Conservation (phyloP, 345 rosid species). For the Odontarrhena argentea region DNA sequence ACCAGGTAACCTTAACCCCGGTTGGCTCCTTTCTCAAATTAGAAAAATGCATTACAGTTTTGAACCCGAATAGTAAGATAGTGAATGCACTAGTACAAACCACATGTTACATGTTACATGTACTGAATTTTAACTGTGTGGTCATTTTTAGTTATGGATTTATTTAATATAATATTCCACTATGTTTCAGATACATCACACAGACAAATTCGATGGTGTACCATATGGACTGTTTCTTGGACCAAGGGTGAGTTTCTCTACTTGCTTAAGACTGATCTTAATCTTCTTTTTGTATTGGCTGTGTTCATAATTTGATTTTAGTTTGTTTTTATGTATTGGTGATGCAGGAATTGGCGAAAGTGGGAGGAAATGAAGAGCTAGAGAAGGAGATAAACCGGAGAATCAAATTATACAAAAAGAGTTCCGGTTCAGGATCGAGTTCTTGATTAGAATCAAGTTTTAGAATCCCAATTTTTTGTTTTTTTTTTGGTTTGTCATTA, state of each 20-base stretch:
- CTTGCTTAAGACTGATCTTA: not conserved
- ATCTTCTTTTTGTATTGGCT: not conserved
- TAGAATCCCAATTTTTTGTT: not conserved
- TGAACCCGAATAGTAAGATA: too few relatives aligned
- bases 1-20: conserved; percentile 48
- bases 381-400: conserved; percentile 71
- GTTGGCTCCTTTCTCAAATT: conserved; percentile 11
- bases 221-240: conserved; percentile 95
- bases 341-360: conserved; percentile 73
- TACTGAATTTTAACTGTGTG: not conserved
- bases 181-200: conserved; percentile 73
- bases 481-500: not conserved
- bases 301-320: not conserved
- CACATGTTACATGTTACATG: too few relatives aligned
- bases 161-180: not conserved
- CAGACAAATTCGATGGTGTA: conserved; percentile 80
- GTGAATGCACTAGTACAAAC: too few relatives aligned
- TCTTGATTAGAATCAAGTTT: conserved; percentile 29
- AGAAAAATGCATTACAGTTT: not conserved
- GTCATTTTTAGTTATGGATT: not conserved
- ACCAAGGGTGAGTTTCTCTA: conserved; percentile 56
- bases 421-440: conserved; percentile 24
- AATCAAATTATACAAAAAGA: conserved; percentile 48
- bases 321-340: not conserved
- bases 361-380: conserved; percentile 78